A percentile compares a stretch with the other conserved stretches of the same genome.
Conservation (phyloP, 371 early-diverging fungal species). For the Gilbertella persicaria region DNA sequence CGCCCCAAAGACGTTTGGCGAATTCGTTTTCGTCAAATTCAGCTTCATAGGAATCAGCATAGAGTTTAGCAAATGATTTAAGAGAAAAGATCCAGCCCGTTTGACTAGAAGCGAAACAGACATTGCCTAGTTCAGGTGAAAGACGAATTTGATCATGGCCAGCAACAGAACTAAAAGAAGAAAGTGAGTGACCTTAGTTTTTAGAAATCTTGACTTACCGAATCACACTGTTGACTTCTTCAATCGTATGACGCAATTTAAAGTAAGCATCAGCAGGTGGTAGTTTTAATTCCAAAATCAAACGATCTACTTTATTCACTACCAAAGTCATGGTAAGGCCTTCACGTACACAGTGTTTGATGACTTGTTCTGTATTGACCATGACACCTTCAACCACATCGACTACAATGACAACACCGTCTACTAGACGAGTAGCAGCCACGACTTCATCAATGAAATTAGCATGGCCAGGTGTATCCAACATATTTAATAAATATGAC, state of each 20-base stretch:
- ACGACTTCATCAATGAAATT: conserved; percentile 94
- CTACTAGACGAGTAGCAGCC: conserved; percentile 84
- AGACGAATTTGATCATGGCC: conserved; percentile 66
- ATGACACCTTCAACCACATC: conserved; percentile 97
- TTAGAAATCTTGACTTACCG: conserved; percentile 37
- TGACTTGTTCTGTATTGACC: conserved; percentile 91
- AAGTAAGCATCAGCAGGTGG: conserved; percentile 97
- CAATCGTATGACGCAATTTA: conserved; percentile 92
- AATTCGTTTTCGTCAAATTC: conserved; percentile 81
- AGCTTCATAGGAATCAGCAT: conserved; percentile 74
- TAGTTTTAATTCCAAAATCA: conserved; percentile 93
- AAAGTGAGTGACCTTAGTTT: not conserved
- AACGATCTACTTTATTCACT: conserved; percentile 95
- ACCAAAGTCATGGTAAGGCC: conserved; percentile 82
- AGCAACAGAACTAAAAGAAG: conserved; percentile 34
- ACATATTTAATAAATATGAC: conserved; percentile 84
- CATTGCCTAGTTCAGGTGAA: conserved; percentile 95
- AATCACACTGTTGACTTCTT: conserved; percentile 91
- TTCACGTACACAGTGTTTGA: conserved; percentile 82
- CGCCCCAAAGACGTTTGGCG: conserved; percentile 95
- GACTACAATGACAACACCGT: conserved; percentile 94
- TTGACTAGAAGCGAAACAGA: conserved; percentile 92
- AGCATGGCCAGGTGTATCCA: conserved; percentile 97
- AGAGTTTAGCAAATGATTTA: conserved; percentile 90
- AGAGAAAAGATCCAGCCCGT: conserved; percentile 96